Percentiles rank a stretch among this genome's conserved stretches.
Evolutionary conservation across 2,329 filamentous ascomycete genomes (phyloP).

Genomic region (Hirsutella minnesotensis): DNA sequence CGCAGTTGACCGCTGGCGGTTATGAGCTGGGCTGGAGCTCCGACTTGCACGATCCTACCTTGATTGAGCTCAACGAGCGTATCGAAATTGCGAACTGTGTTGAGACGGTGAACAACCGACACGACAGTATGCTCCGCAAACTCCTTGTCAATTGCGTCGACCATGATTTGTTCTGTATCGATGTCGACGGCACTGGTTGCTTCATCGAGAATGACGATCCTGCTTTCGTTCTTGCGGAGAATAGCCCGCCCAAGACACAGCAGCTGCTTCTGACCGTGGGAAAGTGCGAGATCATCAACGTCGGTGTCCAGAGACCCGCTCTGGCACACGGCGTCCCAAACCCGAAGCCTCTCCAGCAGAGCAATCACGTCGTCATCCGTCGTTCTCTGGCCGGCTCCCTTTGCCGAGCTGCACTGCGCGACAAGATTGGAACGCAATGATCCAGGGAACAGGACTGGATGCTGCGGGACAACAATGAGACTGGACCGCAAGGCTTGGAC

Average conservation of each 20-base stretch:
- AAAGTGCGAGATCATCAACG: conserved; percentile 7
- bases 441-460: conserved; percentile 33
- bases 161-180: conserved; percentile 24
- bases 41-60: conserved; percentile 24
- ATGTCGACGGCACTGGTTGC: conserved; percentile 21
- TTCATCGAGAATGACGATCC: conserved; percentile 25
- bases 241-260: conserved; percentile 11
- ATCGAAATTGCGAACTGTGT: conserved; percentile 37
- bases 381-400: background rate
- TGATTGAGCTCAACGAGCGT: conserved; percentile 32
- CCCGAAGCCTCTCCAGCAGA: conserved; percentile 6
- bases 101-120: conserved; percentile 28
- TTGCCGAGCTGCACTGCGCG: too few relatives aligned
- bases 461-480: conserved; percentile 37
- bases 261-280: conserved; percentile 12
- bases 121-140: conserved; percentile 37
- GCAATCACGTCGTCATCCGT: conserved; percentile 6
- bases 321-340: conserved; percentile 6
- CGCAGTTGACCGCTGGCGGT: too few relatives aligned
- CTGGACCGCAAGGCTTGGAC: conserved; percentile 27
- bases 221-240: conserved; percentile 15
- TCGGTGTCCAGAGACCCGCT: conserved; percentile 7
- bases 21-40: background rate
- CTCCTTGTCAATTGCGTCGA: conserved; percentile 20
- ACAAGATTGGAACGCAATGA: conserved; percentile 15